A percentile compares a stretch with the other conserved stretches of the same genome.
Conservation (phyloP, 1,139 yeast genomes). For the Yamadazyma epiphylla region DNA sequence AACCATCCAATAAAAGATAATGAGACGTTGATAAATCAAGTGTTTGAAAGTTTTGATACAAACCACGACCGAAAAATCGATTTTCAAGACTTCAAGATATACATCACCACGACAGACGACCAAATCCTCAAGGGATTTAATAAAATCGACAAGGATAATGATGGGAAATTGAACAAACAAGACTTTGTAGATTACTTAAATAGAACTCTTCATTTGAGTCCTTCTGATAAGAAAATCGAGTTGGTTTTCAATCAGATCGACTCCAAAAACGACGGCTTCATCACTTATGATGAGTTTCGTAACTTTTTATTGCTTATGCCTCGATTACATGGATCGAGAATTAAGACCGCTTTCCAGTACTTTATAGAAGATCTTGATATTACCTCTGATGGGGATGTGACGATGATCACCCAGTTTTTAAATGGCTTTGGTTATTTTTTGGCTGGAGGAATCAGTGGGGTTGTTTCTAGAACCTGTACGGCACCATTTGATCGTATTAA, state of each 20-base stretch:
- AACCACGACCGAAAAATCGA: constrained; percentile 56
- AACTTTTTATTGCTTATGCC: constrained; percentile 83
- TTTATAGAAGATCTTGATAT: constrained; percentile 78
- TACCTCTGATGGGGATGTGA: constrained; percentile 88
- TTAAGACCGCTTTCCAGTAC: constrained; percentile 75
- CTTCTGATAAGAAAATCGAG: constrained; percentile 54
- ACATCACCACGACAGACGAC: constrained; percentile 58
- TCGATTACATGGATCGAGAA: constrained; percentile 61
- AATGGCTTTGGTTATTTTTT: constrained; percentile 86
- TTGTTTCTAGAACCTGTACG: constrained; percentile 93
- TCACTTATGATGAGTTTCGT: constrained; percentile 84
- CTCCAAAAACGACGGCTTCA: constrained; percentile 58
- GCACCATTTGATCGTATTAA: constrained; percentile 96
- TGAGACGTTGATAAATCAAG: constrained; percentile 52
- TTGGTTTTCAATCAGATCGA: constrained; percentile 61
- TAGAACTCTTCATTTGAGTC: constrained; percentile 46
- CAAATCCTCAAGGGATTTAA: constrained; percentile 71
- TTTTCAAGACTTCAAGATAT: constrained; percentile 57
- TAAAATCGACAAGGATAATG: constrained; percentile 68
- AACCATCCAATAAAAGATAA: constrained; percentile 69
- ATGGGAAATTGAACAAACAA: constrained; percentile 62
- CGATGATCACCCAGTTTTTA: constrained; percentile 71
- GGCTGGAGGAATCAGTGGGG: constrained; percentile 96
- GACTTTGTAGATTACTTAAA: constrained; percentile 68
- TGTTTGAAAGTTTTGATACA: constrained; percentile 56